Base-by-base conservation (phyloP, 2,329 filamentous ascomycete species). In the Daldinia sp. region DNA sequence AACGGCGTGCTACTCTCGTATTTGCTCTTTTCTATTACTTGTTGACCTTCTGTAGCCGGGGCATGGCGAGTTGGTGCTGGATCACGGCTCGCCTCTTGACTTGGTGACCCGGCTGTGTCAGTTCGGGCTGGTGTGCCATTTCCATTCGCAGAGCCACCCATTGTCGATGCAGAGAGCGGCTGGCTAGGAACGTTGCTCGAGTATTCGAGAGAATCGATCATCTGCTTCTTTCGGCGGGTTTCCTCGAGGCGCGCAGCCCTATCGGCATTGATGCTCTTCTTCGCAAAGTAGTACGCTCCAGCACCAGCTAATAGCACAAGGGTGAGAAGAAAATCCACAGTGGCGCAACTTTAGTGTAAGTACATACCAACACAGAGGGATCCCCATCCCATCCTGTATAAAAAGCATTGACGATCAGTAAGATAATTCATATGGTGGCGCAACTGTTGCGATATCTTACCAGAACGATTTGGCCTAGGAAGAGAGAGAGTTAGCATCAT, bases 211-310 rank as follows among this genome's bases (percentile, higher is more conserved):
- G 82, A 81, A 23, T 84, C 79, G 37, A 83, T 80, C 70, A 82
- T 79, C 60, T 84, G 85, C 80, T 85, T 89, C 80, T 90, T 89
- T 70, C 87, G 80, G 57, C 85, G 83, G 61, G 83, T 85, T 64
- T 90, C 88, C 71, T 90, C 85, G 68, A 90, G 86, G 72, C 92
- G 87, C 63, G 87, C 82, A 64, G 86, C 84, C 68, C 94, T 91
- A 78, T 97, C 93, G 70, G 91, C 91, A 76, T 97, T 97, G 85
- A 99, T 96, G 77, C 89, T 90, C 75, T 87, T 86, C 84, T 99
- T 99, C 68, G 95, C 95, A 77, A 97, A 97, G 82, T 92, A 93
- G 83, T 98, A 99, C 73, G 94, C 93, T 67, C 90, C 92, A 68
- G 88, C 95, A 74, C 94, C 95, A 70, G 94, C 93, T 93, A 45